A percentile compares a stretch with the other conserved stretches of the same genome.
These are phyloP conservation scores for Bothriochloa decipiens DNA, from an alignment of 176 grass and related monocot species.

Conservation along the genomic window DNA sequence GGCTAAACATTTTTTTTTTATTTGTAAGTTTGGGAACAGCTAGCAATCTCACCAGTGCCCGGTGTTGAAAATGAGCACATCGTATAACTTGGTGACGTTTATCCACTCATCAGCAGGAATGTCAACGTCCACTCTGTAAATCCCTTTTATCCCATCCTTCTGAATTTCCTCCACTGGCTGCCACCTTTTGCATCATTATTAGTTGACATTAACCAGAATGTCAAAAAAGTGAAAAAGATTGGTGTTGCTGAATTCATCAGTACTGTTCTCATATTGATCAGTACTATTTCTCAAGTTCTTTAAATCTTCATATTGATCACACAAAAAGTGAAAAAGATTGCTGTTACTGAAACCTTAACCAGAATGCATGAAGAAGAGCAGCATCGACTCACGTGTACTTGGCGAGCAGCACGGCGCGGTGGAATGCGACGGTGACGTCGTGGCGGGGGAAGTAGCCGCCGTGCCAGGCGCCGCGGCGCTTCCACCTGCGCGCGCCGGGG, in stretches of 20 bases:
- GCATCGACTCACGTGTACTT: slow-evolving; percentile 65
- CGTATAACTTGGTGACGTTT: slow-evolving; percentile 78
- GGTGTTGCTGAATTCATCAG: too few relatives aligned
- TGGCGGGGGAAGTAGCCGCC: slow-evolving; percentile 77
- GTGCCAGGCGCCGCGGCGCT: slow-evolving; percentile 83
- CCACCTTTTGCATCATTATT: slow-evolving; percentile 53
- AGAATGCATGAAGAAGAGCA: background rate
- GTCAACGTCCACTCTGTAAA: slow-evolving; percentile 79
- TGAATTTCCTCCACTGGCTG: slow-evolving; percentile 53
- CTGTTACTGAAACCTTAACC: background rate
- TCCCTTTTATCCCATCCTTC: slow-evolving; percentile 64
- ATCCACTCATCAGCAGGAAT: slow-evolving; percentile 73
- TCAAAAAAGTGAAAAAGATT: too few relatives aligned
- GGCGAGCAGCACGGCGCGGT: slow-evolving; percentile 85
- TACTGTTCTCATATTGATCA: too few relatives aligned
- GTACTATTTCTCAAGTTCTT: background rate
- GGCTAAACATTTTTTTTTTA: too few relatives aligned
- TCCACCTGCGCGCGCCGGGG: slow-evolving; percentile 67
- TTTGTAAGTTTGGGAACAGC: background rate
- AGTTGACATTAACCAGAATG: too few relatives aligned
- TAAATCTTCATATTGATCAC: background rate
- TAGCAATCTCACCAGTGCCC: slow-evolving; percentile 76
- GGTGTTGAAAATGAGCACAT: slow-evolving; percentile 89
- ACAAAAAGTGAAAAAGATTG: background rate
- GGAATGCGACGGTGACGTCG: slow-evolving; percentile 75